A percentile compares a stretch with the other conserved stretches of the same genome.
Conservation (phyloP, 805 yeast species). For the Zygosaccharomyces bisporus region DNA sequence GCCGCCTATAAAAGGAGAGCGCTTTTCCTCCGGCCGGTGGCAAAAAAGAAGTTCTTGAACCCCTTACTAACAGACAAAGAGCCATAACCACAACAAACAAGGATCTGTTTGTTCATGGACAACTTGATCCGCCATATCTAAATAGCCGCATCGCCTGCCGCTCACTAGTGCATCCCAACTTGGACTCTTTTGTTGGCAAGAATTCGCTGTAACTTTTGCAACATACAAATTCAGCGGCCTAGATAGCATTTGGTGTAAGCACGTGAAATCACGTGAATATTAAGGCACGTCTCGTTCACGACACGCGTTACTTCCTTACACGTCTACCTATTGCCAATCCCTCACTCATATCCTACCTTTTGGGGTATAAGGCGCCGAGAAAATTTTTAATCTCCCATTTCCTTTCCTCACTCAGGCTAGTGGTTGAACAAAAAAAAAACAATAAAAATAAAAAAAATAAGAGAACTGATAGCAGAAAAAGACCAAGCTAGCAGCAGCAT, state of each 20-base stretch:
- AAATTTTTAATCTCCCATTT: slow-evolving; percentile 6
- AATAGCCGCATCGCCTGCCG: not conserved
- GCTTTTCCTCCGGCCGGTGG: not conserved
- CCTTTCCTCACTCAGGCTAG: slow-evolving; percentile 4
- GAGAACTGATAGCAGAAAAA: not conserved
- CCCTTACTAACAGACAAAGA: not conserved
- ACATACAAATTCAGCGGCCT: slow-evolving; percentile 3
- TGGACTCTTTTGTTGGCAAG: not conserved
- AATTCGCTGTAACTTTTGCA: not conserved
- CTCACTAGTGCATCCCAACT: not conserved
- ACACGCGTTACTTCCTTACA: slow-evolving; percentile 7
- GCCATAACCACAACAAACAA: not conserved
- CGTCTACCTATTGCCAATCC: too few relatives aligned
- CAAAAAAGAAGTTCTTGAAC: not conserved
- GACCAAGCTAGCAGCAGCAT: not conserved
- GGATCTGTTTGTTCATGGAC: slow-evolving; percentile 2
- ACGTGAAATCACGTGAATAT: not conserved
- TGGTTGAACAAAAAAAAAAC: not conserved
- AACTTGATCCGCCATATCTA: not conserved
- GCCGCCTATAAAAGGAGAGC: slow-evolving; percentile 2
- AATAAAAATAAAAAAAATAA: not conserved
- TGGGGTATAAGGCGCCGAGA: slow-evolving; percentile 7
- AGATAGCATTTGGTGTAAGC: not conserved
- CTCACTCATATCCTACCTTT: slow-evolving; percentile 3
- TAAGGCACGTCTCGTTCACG: slow-evolving; percentile 1